A percentile compares a stretch with the other conserved stretches of the same genome.
phyloP scores from a whole-genome alignment of 805 yeast species.

The Candida qinlingensis region DNA sequence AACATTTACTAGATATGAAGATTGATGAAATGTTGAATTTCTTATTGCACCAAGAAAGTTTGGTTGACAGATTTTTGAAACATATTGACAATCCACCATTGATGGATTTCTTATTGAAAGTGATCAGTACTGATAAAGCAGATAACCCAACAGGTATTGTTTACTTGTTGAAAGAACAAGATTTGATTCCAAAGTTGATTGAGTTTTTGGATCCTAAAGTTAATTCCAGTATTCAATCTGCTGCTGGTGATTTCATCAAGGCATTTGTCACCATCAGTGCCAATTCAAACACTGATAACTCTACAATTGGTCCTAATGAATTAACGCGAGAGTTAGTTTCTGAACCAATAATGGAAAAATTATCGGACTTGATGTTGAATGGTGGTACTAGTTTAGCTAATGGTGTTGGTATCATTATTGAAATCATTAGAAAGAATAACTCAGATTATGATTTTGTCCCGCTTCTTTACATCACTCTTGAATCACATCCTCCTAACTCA shows the following conservation, averaged over 20 bases:
- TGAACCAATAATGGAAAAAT: conserved; percentile 54
- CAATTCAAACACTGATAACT: conserved; percentile 80
- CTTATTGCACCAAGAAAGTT: conserved; percentile 57
- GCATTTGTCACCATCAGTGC: conserved; percentile 93
- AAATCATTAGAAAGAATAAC: conserved; percentile 89
- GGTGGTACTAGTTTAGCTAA: conserved; percentile 88
- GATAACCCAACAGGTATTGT: conserved; percentile 86
- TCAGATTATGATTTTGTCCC: conserved; percentile 92
- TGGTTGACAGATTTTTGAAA: conserved; percentile 75
- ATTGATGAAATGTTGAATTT: conserved; percentile 73
- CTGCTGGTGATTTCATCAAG: conserved; percentile 92
- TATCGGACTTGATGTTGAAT: conserved; percentile 71
- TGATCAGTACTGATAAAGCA: conserved; percentile 89
- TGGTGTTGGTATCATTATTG: conserved; percentile 93
- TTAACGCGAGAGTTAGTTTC: conserved; percentile 87
- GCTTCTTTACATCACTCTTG: conserved; percentile 73
- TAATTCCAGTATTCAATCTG: conserved; percentile 74
- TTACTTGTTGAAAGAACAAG: conserved; percentile 66
- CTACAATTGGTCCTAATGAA: conserved; percentile 94
- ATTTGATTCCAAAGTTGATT: conserved; percentile 66
- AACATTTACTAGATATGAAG: conserved; percentile 83
- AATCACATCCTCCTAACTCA: conserved; percentile 87
- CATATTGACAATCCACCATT: conserved; percentile 92
- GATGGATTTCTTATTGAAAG: conserved; percentile 86
- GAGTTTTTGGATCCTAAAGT: conserved; percentile 63